Conservation (phyloP, 2,329 filamentous ascomycete species). For the Macrophomina pseudophaseolina region DNA sequence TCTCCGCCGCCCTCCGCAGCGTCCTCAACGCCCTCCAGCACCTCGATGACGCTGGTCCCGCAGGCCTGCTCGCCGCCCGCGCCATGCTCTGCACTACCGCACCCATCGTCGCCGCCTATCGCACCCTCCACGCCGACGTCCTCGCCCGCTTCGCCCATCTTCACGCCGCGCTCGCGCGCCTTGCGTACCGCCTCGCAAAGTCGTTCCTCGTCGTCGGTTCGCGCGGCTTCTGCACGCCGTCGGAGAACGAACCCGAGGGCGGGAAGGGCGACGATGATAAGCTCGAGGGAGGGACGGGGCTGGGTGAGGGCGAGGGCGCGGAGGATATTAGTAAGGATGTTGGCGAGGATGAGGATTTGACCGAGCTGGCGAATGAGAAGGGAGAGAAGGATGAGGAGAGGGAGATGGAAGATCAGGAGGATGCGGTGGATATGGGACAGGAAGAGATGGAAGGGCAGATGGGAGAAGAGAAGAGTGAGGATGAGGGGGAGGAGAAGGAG, state of each 20-base stretch:
- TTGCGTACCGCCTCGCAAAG: constrained; percentile 76
- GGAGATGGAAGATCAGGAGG: constrained; percentile 79
- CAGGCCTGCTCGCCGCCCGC: constrained; percentile 51
- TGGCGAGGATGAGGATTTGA: constrained; percentile 87
- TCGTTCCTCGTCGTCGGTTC: constrained; percentile 78
- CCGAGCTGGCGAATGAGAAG: constrained; percentile 86
- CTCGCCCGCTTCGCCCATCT: constrained; percentile 65
- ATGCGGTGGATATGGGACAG: constrained; percentile 89
- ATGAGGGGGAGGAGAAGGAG: constrained; percentile 66
- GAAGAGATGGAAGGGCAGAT: constrained; percentile 89
- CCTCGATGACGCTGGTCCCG: constrained; percentile 38
- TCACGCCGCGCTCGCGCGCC: constrained; percentile 73
- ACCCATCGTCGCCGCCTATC: constrained; percentile 79
- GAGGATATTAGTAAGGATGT: constrained; percentile 99
- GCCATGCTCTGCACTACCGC: constrained; percentile 66
- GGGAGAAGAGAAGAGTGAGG: constrained; percentile 61
- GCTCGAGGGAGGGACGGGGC: constrained; percentile 86
- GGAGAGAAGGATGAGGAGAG: constrained; percentile 63
- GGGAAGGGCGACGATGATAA: constrained; percentile 75
- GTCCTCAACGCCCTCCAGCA: constrained; percentile 51
- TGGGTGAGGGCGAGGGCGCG: constrained; percentile 92
- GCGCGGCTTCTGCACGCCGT: constrained; percentile 89
- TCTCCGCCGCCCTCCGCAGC: constrained; percentile 54
- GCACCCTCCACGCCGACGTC: constrained; percentile 62
- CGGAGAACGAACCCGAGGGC: constrained; percentile 69